Evolutionary conservation across 495 filamentous ascomycete species (phyloP).

Genomic region (Cercophora samala): DNA sequence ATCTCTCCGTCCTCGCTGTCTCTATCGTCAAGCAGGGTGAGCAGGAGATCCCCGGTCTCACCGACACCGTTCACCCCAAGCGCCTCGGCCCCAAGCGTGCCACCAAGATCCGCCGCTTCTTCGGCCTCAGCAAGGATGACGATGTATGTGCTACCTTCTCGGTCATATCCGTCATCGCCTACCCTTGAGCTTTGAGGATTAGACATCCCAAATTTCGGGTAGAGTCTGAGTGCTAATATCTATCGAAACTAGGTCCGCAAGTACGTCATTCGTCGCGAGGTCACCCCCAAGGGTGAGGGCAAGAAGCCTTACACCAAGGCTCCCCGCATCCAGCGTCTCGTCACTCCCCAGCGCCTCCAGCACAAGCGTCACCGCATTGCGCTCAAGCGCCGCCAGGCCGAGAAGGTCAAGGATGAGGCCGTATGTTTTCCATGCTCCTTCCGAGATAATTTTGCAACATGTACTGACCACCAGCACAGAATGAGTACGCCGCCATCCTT

Average conservation of each 20-base stretch:
- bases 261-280: slow-evolving; percentile 98
- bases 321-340: slow-evolving; percentile 96
- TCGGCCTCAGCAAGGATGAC: slow-evolving; percentile 98
- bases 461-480: slow-evolving; percentile 53
- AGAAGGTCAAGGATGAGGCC: slow-evolving; percentile 95
- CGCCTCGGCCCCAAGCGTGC: slow-evolving; percentile 97
- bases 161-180: slow-evolving; percentile 55
- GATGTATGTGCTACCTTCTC: slow-evolving; percentile 70
- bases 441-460: neutral
- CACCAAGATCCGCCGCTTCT: slow-evolving; percentile 98
- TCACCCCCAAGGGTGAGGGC: slow-evolving; percentile 91
- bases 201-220: slow-evolving; percentile 48
- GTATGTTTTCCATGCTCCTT: slow-evolving; percentile 58
- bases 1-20: slow-evolving; percentile 89
- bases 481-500: slow-evolving; percentile 89
- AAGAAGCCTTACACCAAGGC: slow-evolving; percentile 99
- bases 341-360: slow-evolving; percentile 99
- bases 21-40: slow-evolving; percentile 97
- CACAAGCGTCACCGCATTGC: slow-evolving; percentile 97
- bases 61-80: slow-evolving; percentile 96
- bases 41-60: slow-evolving; percentile 84
- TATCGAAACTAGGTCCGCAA: slow-evolving; percentile 71
- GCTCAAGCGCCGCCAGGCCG: slow-evolving; percentile 93
- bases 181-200: slow-evolving; percentile 45
- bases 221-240: slow-evolving; percentile 55